phyloP scores from a whole-genome alignment of 306 rosid species.

The Aeschynomene evenia region DNA sequence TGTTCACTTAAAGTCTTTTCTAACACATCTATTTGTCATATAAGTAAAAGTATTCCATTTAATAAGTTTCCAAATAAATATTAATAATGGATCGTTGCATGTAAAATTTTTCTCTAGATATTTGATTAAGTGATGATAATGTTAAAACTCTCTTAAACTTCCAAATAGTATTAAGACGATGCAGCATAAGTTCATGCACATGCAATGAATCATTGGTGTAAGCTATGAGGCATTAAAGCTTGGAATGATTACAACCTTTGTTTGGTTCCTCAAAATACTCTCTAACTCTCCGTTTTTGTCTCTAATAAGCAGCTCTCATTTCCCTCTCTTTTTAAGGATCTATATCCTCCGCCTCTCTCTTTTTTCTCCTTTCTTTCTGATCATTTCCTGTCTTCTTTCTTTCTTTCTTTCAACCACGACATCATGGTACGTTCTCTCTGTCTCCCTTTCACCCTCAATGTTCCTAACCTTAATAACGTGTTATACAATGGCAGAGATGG shows the following conservation, averaged over 20 bases:
- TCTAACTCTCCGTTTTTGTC: slow-evolving; percentile 57
- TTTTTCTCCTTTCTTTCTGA: slow-evolving; percentile 36
- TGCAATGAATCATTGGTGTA: not conserved
- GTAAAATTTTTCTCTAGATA: too few relatives aligned
- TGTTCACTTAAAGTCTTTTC: too few relatives aligned
- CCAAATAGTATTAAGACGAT: too few relatives aligned
- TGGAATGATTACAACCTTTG: slow-evolving; percentile 50
- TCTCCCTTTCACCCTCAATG: not conserved
- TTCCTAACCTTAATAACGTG: too few relatives aligned
- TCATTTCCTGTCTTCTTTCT: slow-evolving; percentile 41
- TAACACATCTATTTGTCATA: too few relatives aligned
- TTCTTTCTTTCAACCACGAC: slow-evolving; percentile 33
- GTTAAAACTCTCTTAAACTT: too few relatives aligned
- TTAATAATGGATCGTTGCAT: too few relatives aligned
- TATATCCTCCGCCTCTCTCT: slow-evolving; percentile 42
- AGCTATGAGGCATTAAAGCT: slow-evolving; percentile 9
- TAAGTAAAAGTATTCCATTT: too few relatives aligned
- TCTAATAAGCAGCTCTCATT: slow-evolving; percentile 43
- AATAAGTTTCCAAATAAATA: too few relatives aligned
- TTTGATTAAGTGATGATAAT: too few relatives aligned
- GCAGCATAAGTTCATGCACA: not conserved
- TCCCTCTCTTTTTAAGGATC: slow-evolving; percentile 46
- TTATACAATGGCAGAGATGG: not conserved
- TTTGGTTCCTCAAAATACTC: slow-evolving; percentile 58
- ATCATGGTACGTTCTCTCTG: slow-evolving; percentile 61